These are phyloP conservation scores for Emericellopsis atlantica DNA, from an alignment of 2,329 filamentous ascomycete genomes.

Conservation along the genomic window DNA sequence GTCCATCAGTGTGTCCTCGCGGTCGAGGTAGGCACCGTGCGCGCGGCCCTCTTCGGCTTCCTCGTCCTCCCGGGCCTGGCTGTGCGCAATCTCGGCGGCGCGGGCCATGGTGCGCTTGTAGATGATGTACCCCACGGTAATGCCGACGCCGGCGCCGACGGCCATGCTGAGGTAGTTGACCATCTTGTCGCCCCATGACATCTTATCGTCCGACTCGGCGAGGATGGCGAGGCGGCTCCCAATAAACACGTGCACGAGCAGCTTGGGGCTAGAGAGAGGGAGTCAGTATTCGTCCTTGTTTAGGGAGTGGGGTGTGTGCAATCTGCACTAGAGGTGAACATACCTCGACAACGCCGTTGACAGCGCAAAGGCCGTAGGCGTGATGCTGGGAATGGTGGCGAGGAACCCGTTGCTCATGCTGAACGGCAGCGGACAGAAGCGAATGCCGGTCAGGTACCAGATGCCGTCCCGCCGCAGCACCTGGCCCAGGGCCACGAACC, in stretches of 20 bases:
- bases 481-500: slow-evolving; percentile 79
- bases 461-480: slow-evolving; percentile 85
- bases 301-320: neutral
- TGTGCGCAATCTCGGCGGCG: slow-evolving; percentile 40
- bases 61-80: slow-evolving; percentile 19
- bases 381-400: slow-evolving; percentile 82
- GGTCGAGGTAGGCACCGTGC: slow-evolving; percentile 23
- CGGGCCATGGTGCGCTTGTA: slow-evolving; percentile 60
- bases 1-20: slow-evolving; percentile 29
- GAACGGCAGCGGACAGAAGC: slow-evolving; percentile 86
- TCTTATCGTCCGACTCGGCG: slow-evolving; percentile 71
- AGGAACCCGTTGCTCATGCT: slow-evolving; percentile 89
- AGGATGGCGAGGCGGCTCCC: slow-evolving; percentile 72
- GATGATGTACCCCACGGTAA: slow-evolving; percentile 71
- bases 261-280: slow-evolving; percentile 52
- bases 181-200: slow-evolving; percentile 65
- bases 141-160: slow-evolving; percentile 57
- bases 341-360: slow-evolving; percentile 68
- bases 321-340: slow-evolving; percentile 5
- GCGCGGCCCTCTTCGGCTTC: slow-evolving; percentile 18
- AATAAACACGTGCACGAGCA: slow-evolving; percentile 87
- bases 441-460: slow-evolving; percentile 79
- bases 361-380: slow-evolving; percentile 60
- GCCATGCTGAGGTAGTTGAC: slow-evolving; percentile 77
- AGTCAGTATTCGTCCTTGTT: neutral